Conservation (phyloP, 2,329 filamentous ascomycete species). For the Aureobasidium sp. region DNA sequence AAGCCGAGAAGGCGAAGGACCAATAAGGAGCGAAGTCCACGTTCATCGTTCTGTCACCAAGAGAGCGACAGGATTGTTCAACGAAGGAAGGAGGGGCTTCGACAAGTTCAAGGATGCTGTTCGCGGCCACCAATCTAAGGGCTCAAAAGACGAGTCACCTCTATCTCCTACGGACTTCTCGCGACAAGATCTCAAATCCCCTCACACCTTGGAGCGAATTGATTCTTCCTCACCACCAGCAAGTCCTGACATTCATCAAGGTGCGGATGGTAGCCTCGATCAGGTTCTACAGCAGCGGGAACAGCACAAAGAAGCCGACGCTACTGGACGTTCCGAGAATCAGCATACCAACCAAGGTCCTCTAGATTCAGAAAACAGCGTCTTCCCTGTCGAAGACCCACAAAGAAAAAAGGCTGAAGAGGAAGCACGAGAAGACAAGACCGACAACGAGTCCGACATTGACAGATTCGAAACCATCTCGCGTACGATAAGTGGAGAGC, state of each 20-base stretch:
- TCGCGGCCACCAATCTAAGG: conserved; percentile 35
- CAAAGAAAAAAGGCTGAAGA: not conserved
- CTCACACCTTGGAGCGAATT: not conserved
- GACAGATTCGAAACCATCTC: not conserved
- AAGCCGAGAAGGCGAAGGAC: conserved; percentile 3
- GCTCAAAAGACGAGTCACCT: conserved; percentile 26
- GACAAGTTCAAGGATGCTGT: conserved; percentile 82
- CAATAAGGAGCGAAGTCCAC: not conserved
- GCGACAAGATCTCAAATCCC: not conserved
- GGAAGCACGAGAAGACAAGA: not conserved
- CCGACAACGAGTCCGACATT: not conserved
- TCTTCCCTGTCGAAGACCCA: conserved; percentile 10
- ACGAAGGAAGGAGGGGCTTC: conserved; percentile 73
- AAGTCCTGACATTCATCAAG: not conserved
- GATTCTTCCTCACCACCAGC: conserved; percentile 1
- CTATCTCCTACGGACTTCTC: not conserved
- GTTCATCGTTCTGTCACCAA: conserved; percentile 52
- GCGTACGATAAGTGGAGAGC: conserved; percentile 3
- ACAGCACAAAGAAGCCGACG: not conserved
- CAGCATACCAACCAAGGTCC: not conserved
- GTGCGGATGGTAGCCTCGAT: not conserved
- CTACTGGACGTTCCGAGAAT: not conserved
- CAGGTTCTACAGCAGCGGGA: not conserved
- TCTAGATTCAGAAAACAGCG: not conserved
- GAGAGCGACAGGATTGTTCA: conserved; percentile 69